phyloP scores from a whole-genome alignment of 768 basidiomycete genomes.

The Artomyces pyxidatus region DNA sequence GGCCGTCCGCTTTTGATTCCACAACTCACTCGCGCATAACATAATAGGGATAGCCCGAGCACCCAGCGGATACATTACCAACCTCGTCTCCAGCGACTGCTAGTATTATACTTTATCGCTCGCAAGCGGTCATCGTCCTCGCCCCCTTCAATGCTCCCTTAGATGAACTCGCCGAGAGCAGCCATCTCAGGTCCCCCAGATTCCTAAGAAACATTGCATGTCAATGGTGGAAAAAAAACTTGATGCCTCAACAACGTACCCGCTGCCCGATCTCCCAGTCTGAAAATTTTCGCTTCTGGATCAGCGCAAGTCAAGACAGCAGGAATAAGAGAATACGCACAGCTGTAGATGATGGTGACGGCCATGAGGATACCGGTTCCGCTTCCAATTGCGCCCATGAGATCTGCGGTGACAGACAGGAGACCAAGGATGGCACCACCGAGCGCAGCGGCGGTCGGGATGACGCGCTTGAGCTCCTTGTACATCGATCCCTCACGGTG shows the following conservation, averaged over 20 bases:
- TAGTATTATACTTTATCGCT: no score
- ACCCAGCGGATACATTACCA: no score
- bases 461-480: constrained; percentile 97
- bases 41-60: no score
- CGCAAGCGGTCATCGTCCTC: background rate
- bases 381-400: constrained; percentile 94
- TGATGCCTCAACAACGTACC: constrained; percentile 21
- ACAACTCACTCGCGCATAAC: no score
- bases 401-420: constrained; percentile 83
- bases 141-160: constrained; percentile 18
- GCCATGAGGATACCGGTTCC: constrained; percentile 97
- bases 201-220: constrained; percentile 34
- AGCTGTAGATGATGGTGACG: constrained; percentile 92
- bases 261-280: constrained; percentile 96
- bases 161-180: constrained; percentile 70
- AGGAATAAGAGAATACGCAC: constrained; percentile 18
- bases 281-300: no score
- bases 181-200: constrained; percentile 79
- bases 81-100: background rate
- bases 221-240: background rate
- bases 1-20: background rate
- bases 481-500: constrained; percentile 98
- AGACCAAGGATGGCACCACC: constrained; percentile 96
- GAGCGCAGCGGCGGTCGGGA: constrained; percentile 95
- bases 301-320: background rate